Conservation (phyloP, 1,139 yeast genomes). For the Kurtzmaniella natalensis region DNA sequence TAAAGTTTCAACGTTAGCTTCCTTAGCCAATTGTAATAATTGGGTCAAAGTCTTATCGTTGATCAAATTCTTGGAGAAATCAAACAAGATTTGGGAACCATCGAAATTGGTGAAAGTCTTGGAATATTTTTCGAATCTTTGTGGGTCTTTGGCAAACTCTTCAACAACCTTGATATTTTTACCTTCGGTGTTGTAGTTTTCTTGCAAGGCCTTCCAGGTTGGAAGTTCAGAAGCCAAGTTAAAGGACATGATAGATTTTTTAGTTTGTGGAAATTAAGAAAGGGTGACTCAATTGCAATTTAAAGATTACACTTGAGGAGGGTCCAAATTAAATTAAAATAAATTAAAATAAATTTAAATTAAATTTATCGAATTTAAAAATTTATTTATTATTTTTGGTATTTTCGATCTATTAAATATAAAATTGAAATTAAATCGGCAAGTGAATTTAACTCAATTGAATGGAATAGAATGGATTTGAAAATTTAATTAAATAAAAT, state of each 20-base stretch:
- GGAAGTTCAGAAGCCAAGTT: slow-evolving; percentile 71
- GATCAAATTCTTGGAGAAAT: slow-evolving; percentile 89
- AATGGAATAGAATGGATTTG: too few species aligned
- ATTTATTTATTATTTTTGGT: too few species aligned
- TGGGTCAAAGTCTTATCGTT: slow-evolving; percentile 73
- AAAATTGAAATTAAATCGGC: too few species aligned
- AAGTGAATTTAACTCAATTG: too few species aligned
- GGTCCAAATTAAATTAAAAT: too few species aligned
- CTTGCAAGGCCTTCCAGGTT: slow-evolving; percentile 79
- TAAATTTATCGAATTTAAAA: too few species aligned
- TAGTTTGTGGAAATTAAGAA: too few species aligned
- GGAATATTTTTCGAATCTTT: slow-evolving; percentile 72
- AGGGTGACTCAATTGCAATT: too few species aligned
- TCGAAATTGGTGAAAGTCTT: slow-evolving; percentile 78
- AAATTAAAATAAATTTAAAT: too few species aligned
- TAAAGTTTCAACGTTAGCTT: slow-evolving; percentile 80
- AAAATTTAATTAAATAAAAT: too few species aligned
- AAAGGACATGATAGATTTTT: slow-evolving; percentile 29
- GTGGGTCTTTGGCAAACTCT: slow-evolving; percentile 69
- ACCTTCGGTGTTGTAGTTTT: slow-evolving; percentile 61
- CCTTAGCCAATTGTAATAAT: slow-evolving; percentile 77
- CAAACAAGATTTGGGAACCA: slow-evolving; percentile 84
- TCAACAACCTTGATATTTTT: slow-evolving; percentile 68
- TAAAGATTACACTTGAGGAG: too few species aligned
- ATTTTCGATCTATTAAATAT: too few species aligned